Conservation (phyloP, 2,329 filamentous ascomycete species). For the Emergomyces africanus region DNA sequence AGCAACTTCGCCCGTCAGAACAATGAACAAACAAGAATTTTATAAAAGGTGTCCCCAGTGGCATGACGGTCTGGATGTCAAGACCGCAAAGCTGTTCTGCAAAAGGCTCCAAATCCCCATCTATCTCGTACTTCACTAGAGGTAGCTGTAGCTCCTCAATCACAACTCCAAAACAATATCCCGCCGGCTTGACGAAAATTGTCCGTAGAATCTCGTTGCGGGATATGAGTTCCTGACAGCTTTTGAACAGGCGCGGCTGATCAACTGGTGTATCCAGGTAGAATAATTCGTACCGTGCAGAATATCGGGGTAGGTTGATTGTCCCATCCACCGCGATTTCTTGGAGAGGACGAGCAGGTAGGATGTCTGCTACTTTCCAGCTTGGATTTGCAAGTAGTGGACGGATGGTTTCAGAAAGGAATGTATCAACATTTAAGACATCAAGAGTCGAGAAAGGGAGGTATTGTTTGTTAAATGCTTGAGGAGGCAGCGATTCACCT, state of each 20-base stretch:
- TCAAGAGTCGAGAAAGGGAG: slow-evolving; percentile 39
- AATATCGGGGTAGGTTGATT: slow-evolving; percentile 44
- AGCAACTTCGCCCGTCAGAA: slow-evolving; percentile 18
- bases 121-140: slow-evolving; percentile 33
- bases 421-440: slow-evolving; percentile 21
- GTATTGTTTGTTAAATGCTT: slow-evolving; percentile 12
- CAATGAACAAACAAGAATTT: slow-evolving; percentile 39
- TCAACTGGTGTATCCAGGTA: slow-evolving; percentile 41
- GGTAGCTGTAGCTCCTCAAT: slow-evolving; percentile 36
- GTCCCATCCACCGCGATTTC: slow-evolving; percentile 46
- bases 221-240: slow-evolving; percentile 34
- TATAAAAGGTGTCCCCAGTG: slow-evolving; percentile 42
- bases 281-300: slow-evolving; percentile 48
- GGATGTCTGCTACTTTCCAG: slow-evolving; percentile 39
- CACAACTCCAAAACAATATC: slow-evolving; percentile 38
- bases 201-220: slow-evolving; percentile 49
- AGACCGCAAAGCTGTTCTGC: slow-evolving; percentile 35
- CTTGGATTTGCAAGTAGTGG: slow-evolving; percentile 33
- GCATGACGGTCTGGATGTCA: slow-evolving; percentile 40
- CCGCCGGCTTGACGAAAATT: slow-evolving; percentile 38
- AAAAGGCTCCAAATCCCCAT: slow-evolving; percentile 34
- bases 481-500: not conserved
- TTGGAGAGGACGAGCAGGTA: slow-evolving; percentile 44
- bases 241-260: slow-evolving; percentile 29
- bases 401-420: slow-evolving; percentile 32